Conservation (phyloP, 2,329 filamentous ascomycete species). For the Hypoxylon sp. region DNA sequence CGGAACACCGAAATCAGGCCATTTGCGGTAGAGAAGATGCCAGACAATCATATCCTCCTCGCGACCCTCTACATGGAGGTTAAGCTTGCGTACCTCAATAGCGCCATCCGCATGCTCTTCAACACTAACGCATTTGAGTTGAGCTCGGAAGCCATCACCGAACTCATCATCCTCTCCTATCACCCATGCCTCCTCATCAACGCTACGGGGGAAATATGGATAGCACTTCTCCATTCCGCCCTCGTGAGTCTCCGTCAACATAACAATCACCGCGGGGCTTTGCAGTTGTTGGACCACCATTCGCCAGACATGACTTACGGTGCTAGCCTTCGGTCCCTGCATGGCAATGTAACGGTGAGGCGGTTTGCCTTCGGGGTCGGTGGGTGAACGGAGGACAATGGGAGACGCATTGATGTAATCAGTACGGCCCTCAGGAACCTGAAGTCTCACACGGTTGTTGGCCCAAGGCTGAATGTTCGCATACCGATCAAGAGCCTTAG, state of each 20-base stretch:
- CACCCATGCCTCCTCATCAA: conserved; percentile 66
- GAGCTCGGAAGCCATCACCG: conserved; percentile 76
- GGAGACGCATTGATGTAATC: conserved; percentile 90
- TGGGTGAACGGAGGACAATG: conserved; percentile 68
- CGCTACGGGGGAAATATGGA: conserved; percentile 82
- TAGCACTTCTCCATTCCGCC: conserved; percentile 84
- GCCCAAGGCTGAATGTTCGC: conserved; percentile 91
- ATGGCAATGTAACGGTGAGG: conserved; percentile 86
- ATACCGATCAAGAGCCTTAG: conserved; percentile 83
- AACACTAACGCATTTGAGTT: conserved; percentile 76
- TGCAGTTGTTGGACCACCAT: conserved; percentile 88
- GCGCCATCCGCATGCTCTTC: conserved; percentile 69
- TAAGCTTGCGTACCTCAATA: conserved; percentile 82
- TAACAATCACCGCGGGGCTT: conserved; percentile 86
- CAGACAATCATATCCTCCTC: conserved; percentile 68
- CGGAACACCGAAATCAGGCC: conserved; percentile 93
- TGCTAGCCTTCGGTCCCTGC: conserved; percentile 86
- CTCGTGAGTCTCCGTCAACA: conserved; percentile 93
- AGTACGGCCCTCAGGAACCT: conserved; percentile 78
- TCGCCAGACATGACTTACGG: conserved; percentile 89
- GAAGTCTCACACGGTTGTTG: conserved; percentile 85
- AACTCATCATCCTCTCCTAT: conserved; percentile 77
- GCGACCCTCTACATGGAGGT: conserved; percentile 66
- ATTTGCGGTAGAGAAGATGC: conserved; percentile 88
- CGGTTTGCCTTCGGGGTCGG: conserved; percentile 56